These are phyloP conservation scores for Rhodamnia rubescens DNA, from an alignment of 345 rosid species.

Conservation along the genomic window DNA sequence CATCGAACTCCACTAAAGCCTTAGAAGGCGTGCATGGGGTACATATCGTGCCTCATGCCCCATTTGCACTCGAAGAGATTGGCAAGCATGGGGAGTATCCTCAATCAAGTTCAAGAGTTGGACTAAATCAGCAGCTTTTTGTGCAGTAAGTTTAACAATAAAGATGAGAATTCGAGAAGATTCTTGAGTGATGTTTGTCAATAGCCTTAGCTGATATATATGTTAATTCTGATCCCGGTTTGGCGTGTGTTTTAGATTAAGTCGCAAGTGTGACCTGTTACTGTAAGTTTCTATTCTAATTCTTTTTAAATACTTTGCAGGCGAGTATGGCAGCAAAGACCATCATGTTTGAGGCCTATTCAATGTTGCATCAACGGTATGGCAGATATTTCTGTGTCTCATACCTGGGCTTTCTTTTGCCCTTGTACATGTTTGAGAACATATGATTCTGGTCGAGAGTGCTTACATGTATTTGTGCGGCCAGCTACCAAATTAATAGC, in stretches of 20 bases:
- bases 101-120: constrained; percentile 26
- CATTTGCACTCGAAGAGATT: constrained; percentile 42
- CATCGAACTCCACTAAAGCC: constrained; percentile 34
- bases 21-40: constrained; percentile 73
- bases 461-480: not conserved
- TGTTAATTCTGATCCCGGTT: not conserved
- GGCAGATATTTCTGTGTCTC: not conserved
- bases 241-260: not conserved
- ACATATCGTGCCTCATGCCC: constrained; percentile 58
- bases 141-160: constrained; percentile 37
- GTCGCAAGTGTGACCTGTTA: not conserved
- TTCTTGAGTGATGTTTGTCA: not conserved
- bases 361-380: constrained; percentile 48
- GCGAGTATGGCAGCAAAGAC: constrained; percentile 90
- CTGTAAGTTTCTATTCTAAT: not conserved
- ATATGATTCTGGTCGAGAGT: not conserved
- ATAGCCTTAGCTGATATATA: not conserved
- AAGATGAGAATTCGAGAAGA: not conserved
- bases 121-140: constrained; percentile 37
- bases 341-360: constrained; percentile 80
- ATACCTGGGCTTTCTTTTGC: not conserved
- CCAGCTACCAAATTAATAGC: not conserved
- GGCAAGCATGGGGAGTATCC: constrained; percentile 30
- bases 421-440: not conserved
- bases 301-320: constrained; percentile 23